Evolutionary conservation across 306 rosid genomes (phyloP).

Genomic region (Trifolium dubium): DNA sequence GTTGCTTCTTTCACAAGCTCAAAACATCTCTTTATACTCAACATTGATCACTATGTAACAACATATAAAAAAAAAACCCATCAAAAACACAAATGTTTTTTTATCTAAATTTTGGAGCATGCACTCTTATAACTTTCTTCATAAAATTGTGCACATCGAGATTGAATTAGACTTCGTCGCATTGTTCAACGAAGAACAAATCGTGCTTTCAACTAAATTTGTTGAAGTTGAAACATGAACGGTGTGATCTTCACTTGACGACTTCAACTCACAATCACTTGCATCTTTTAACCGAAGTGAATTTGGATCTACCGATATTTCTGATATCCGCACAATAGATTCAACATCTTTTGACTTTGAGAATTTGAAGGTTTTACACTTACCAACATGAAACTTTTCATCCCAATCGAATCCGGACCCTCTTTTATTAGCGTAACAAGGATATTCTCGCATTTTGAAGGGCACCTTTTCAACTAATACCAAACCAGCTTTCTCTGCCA

Average conservation of each 20-base stretch:
- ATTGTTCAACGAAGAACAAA: background rate
- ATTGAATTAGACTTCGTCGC: background rate
- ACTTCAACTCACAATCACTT: background rate
- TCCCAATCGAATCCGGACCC: conserved; percentile 25
- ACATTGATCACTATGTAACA: no score
- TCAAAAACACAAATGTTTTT: no score
- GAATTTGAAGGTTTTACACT: conserved; percentile 42
- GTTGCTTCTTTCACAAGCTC: no score
- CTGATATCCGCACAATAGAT: background rate
- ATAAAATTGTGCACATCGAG: background rate
- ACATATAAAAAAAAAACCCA: no score
- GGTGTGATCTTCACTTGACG: background rate
- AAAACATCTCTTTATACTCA: no score
- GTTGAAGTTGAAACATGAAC: background rate
- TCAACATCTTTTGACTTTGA: background rate
- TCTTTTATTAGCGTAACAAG: conserved; percentile 37
- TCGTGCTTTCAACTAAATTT: background rate
- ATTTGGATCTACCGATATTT: background rate
- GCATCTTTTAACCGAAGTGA: background rate
- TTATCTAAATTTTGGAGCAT: no score
- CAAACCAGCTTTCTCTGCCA: conserved; percentile 38
- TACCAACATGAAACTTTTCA: conserved; percentile 25
- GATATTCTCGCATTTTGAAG: conserved; percentile 4
- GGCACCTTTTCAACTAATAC: conserved; percentile 7
- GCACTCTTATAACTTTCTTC: no score